Conservation (phyloP, 2,329 filamentous ascomycete genomes). For the Ophiostoma angusticollis region DNA sequence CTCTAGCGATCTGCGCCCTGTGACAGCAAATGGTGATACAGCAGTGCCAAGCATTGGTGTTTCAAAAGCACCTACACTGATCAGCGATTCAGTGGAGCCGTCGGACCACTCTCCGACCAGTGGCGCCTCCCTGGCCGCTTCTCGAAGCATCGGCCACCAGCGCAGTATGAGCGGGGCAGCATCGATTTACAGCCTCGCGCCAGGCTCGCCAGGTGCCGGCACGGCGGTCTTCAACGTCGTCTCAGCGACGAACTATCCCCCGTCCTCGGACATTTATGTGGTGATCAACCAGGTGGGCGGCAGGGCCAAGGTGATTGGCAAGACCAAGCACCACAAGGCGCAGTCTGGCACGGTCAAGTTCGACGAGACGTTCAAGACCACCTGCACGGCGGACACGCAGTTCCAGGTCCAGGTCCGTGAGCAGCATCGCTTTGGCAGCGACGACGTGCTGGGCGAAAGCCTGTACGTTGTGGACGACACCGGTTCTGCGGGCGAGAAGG, state of each 20-base stretch:
- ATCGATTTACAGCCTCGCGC: slow-evolving; percentile 52
- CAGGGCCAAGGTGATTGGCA: slow-evolving; percentile 71
- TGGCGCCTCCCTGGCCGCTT: slow-evolving; percentile 17
- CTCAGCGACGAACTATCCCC: slow-evolving; percentile 64
- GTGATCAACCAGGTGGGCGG: slow-evolving; percentile 52
- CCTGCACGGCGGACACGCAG: slow-evolving; percentile 67
- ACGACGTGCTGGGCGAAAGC: slow-evolving; percentile 72
- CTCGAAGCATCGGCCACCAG: slow-evolving; percentile 23
- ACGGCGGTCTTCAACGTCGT: slow-evolving; percentile 71
- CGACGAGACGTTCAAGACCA: slow-evolving; percentile 67
- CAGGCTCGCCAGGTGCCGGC: slow-evolving; percentile 48
- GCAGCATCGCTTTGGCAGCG: slow-evolving; percentile 71
- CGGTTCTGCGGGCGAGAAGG: slow-evolving; percentile 54
- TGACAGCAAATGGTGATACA: slow-evolving; percentile 31
- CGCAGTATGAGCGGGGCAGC: slow-evolving; percentile 50
- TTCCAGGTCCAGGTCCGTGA: slow-evolving; percentile 82
- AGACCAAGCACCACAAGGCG: slow-evolving; percentile 82
- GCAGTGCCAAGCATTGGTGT: slow-evolving; percentile 17
- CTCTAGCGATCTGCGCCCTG: slow-evolving; percentile 21
- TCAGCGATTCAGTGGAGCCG: no score
- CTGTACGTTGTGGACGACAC: slow-evolving; percentile 87
- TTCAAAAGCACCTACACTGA: no score
- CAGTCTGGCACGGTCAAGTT: slow-evolving; percentile 52
- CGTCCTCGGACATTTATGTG: slow-evolving; percentile 67
- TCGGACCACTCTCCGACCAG: slow-evolving; percentile 19